phyloP scores from a whole-genome alignment of 2,329 filamentous ascomycete species.

The Colletotrichum lindemuthianum region DNA sequence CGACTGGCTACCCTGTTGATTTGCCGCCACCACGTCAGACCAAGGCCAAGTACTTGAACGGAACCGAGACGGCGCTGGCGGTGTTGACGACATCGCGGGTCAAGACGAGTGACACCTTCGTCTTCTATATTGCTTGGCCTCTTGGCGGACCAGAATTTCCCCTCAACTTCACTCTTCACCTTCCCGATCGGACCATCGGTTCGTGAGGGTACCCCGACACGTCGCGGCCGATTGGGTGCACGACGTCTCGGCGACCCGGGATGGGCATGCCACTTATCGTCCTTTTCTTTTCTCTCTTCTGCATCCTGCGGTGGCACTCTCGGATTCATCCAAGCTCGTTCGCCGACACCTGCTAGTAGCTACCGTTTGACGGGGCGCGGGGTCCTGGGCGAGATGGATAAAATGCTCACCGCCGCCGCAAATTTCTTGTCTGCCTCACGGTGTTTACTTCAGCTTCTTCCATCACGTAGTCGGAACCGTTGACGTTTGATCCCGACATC shows the following conservation, averaged over 20 bases:
- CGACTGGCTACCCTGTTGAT: no score
- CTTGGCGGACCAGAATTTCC: slow-evolving; percentile 32
- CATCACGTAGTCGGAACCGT: not conserved
- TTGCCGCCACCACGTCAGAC: no score
- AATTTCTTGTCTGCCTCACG: not conserved
- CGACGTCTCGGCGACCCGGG: slow-evolving; percentile 23
- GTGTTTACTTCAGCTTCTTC: no score
- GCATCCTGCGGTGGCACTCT: slow-evolving; percentile 1
- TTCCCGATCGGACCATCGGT: slow-evolving; percentile 31
- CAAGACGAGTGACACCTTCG: slow-evolving; percentile 5
- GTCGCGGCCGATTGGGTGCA: slow-evolving; percentile 21
- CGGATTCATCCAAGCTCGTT: not conserved
- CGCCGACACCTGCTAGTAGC: not conserved
- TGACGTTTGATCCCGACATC: not conserved
- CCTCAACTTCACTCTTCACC: slow-evolving; percentile 26
- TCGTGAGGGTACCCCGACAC: slow-evolving; percentile 10
- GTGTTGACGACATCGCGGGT: slow-evolving; percentile 8
- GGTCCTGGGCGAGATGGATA: no score
- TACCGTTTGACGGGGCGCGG: no score
- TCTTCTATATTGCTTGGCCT: slow-evolving; percentile 25
- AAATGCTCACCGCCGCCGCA: not conserved
- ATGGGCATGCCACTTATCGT: slow-evolving; percentile 24
- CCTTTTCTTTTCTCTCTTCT: not conserved
- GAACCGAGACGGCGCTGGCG: no score
- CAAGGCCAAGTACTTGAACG: no score